These are phyloP conservation scores for Breynia disticha DNA, from an alignment of 441 rosid species.

Conservation along the genomic window DNA sequence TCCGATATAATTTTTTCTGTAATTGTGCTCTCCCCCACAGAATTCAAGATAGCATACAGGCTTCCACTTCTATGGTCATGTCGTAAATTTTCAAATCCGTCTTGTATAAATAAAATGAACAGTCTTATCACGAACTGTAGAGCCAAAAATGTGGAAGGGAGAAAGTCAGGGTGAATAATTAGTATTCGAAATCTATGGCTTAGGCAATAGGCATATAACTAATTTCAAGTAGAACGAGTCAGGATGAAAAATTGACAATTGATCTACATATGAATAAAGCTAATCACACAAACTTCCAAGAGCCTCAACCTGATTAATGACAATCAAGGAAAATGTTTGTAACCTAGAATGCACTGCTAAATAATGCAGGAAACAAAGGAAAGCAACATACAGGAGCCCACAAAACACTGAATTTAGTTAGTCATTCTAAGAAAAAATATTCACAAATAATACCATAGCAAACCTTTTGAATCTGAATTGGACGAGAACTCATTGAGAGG, in stretches of 20 bases:
- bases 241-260: no score
- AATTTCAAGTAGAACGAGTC: no score
- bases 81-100: constrained; percentile 48
- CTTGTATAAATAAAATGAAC: neutral
- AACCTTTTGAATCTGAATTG: constrained; percentile 38
- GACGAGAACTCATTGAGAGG: constrained; percentile 45
- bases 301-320: no score
- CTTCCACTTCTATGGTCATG: constrained; percentile 73
- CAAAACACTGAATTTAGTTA: neutral
- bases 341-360: no score
- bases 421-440: neutral
- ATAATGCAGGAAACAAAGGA: neutral
- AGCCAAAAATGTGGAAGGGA: neutral
- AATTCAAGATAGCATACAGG: constrained; percentile 53
- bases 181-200: no score
- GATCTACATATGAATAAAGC: no score
- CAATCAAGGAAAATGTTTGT: no score
- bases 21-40: neutral
- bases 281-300: no score
- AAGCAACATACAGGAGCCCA: neutral
- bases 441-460: constrained; percentile 10
- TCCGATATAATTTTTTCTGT: neutral
- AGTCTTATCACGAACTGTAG: neutral
- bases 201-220: no score
- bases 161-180: no score